Base-by-base conservation (phyloP, 2,329 filamentous ascomycete genomes). In the Mollisia scopiformis region DNA sequence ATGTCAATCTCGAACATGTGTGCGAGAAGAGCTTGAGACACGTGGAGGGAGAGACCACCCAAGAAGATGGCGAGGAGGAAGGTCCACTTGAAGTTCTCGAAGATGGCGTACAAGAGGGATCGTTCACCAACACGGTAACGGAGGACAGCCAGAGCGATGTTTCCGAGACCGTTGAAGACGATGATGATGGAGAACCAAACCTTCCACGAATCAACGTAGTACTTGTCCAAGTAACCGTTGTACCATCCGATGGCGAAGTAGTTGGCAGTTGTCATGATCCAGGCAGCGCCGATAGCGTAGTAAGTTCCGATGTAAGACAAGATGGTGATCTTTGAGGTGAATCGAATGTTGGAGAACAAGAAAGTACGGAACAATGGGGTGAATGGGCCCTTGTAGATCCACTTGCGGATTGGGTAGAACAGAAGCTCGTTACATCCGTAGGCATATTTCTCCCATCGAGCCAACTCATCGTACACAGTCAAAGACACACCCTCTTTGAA, bases 1-100 rank as follows among this genome's bases (percentile, higher is more conserved):
- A 95, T 94, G 76, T 95, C 84, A 72, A 94, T 87, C 77, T 91
- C 87, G 73, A 95, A 91, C 85, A 95, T 91, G 79, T 96, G 92
- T 4, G 87, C 83, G 49, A 95, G 77, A 33, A 96, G 80, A 1
- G 92, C 92, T 74, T 93, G 89, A 30, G 86, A 91, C 52, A 96
- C 85, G 77, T 96, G 91, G 35, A 96, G 83, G 1, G 88, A 91
- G 53, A 95, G 81, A 39, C 92, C 92, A 55, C 92, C 92, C 19
- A 96, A 81, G 81, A 95, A 96, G 74, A 95, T 88, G 63, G 88
- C 88, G 51, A 94, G 80, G 76, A 90, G 80, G 57, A 89, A 75
- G 10, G 88, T 86, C 90, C 90, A 93, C 76, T 88, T 90, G 76
- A 92, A 84, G 75, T 88, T 88, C 73, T 88, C 85, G 55, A 79